These are phyloP conservation scores for Apiospora phragmitis DNA, from an alignment of 2,329 filamentous ascomycete genomes.

Conservation along the genomic window DNA sequence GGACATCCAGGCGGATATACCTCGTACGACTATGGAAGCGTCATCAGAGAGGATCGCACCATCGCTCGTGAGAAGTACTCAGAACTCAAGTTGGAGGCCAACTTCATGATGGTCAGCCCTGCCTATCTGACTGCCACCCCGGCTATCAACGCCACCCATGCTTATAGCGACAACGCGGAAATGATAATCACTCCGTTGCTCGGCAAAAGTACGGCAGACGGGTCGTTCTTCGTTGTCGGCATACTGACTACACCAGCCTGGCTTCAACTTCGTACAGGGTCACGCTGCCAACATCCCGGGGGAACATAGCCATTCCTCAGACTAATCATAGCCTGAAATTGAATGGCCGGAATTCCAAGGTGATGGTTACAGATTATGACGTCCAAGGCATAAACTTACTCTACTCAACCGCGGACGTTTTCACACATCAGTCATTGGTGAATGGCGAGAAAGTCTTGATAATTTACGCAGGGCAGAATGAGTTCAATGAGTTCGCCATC, in stretches of 20 bases:
- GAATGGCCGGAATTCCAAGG: conserved; percentile 66
- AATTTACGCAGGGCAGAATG: conserved; percentile 62
- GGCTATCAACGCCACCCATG: conserved; percentile 48
- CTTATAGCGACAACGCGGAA: conserved; percentile 51
- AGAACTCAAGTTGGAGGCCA: conserved; percentile 74
- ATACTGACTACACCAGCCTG: conserved; percentile 63
- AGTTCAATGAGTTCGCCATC: conserved; percentile 64
- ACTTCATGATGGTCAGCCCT: conserved; percentile 72
- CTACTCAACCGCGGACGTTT: conserved; percentile 70
- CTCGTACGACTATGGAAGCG: conserved; percentile 55
- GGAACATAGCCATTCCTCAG: conserved; percentile 59
- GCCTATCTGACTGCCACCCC: conserved; percentile 65
- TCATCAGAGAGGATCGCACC: conserved; percentile 69
- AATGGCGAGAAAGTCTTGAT: conserved; percentile 46
- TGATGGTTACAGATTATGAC: conserved; percentile 67
- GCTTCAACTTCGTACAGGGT: conserved; percentile 62
- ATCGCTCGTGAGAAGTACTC: conserved; percentile 76
- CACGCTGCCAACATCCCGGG: conserved; percentile 59
- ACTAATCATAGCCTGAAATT: conserved; percentile 57
- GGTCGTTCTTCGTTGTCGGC: conserved; percentile 68
- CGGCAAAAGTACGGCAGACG: conserved; percentile 46
- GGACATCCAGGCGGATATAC: conserved; percentile 69
- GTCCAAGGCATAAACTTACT: conserved; percentile 57
- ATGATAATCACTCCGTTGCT: conserved; percentile 64
- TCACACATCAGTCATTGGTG: conserved; percentile 57